A percentile compares a stretch with the other conserved stretches of the same genome.
Conservation (phyloP, 176 grass and related monocot genomes). For the Melocanna baccifera region DNA sequence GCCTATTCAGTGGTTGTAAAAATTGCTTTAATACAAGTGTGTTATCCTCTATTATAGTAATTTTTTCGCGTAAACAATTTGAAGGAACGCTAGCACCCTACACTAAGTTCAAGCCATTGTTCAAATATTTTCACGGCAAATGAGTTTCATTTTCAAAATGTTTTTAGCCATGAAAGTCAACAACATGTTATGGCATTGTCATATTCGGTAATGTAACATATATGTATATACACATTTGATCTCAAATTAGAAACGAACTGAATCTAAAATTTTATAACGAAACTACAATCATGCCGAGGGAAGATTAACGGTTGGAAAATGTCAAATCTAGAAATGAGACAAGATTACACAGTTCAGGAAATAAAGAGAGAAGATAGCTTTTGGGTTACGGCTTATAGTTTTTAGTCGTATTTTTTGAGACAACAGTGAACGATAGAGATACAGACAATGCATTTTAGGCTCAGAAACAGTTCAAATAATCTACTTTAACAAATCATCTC, state of each 20-base stretch:
- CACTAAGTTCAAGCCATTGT: not conserved
- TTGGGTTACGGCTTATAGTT: accelerated
- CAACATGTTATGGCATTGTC: not conserved
- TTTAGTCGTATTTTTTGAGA: no score
- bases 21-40: not conserved
- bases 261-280: not conserved
- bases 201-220: not conserved
- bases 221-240: not conserved
- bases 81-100: not conserved
- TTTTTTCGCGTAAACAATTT: not conserved
- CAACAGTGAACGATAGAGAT: accelerated
- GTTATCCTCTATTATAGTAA: not conserved
- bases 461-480: no score
- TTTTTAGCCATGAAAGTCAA: no score
- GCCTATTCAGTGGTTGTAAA: not conserved
- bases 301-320: not conserved
- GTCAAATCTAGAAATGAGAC: not conserved
- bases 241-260: not conserved
- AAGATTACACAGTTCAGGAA: not conserved
- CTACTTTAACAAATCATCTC: accelerated
- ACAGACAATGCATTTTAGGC: no score
- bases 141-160: not conserved
- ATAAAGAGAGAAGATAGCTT: not conserved
- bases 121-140: not conserved
- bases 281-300: not conserved